A percentile compares a stretch with the other conserved stretches of the same genome.
Conservation (phyloP, 192 early-diverging fungal species). For the Phycomyces nitens region DNA sequence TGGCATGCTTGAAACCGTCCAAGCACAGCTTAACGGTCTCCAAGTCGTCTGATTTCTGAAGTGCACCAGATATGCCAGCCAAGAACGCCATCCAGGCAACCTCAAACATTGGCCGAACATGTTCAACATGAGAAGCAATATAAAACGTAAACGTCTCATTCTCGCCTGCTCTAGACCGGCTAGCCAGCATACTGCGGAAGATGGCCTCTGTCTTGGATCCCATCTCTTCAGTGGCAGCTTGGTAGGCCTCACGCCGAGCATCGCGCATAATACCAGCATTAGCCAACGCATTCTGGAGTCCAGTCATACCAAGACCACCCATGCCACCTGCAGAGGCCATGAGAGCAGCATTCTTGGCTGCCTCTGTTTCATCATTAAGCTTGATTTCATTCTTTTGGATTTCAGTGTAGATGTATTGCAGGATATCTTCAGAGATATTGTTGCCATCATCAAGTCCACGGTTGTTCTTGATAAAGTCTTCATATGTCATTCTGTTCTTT, state of each 20-base stretch:
- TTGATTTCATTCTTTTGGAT: conserved; percentile 84
- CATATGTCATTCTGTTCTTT: conserved; percentile 79
- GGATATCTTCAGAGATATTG: conserved; percentile 69
- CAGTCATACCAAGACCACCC: conserved; percentile 40
- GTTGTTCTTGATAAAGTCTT: conserved; percentile 88
- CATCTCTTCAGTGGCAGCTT: conserved; percentile 62
- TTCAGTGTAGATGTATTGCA: conserved; percentile 78
- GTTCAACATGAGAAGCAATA: conserved; percentile 76
- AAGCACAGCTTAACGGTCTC: conserved; percentile 71
- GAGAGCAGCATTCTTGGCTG: conserved; percentile 50
- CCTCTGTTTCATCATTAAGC: conserved; percentile 85
- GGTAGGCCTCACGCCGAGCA: conserved; percentile 52
- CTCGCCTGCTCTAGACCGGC: conserved; percentile 44
- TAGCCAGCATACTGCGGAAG: conserved; percentile 58
- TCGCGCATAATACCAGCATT: conserved; percentile 38
- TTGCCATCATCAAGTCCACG: conserved; percentile 87
- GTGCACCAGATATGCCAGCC: conserved; percentile 74
- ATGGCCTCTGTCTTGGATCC: conserved; percentile 69
- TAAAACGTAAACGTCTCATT: conserved; percentile 50
- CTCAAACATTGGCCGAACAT: conserved; percentile 91
- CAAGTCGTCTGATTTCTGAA: conserved; percentile 80
- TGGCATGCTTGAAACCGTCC: conserved; percentile 74
- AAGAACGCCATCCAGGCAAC: conserved; percentile 86
- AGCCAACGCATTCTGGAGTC: conserved; percentile 39
- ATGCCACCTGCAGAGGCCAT: conserved; percentile 40